Conservation (phyloP, 176 grass and related monocot genomes). For the Pontederia crassipes region DNA sequence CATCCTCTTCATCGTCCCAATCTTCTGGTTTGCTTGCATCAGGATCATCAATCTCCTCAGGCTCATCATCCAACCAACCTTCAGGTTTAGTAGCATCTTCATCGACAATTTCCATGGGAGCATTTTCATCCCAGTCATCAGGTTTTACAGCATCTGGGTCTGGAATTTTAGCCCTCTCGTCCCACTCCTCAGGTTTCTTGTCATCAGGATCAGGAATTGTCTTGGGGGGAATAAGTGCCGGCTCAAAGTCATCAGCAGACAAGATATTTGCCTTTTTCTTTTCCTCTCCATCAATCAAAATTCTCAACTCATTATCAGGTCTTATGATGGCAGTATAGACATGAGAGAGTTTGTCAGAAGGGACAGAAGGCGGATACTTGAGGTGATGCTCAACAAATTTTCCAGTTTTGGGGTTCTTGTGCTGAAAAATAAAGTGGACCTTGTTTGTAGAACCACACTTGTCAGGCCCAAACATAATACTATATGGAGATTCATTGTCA, state of each 20-base stretch:
- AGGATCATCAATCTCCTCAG: slow-evolving; percentile 88
- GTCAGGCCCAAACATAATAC: slow-evolving; percentile 99
- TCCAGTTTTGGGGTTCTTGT: slow-evolving; percentile 90
- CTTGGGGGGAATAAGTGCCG: slow-evolving; percentile 68
- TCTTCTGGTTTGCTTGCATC: slow-evolving; percentile 84
- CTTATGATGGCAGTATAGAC: slow-evolving; percentile 89
- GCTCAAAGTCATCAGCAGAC: slow-evolving; percentile 81
- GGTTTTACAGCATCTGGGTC: slow-evolving; percentile 73
- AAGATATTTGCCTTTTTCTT: slow-evolving; percentile 79
- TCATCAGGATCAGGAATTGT: slow-evolving; percentile 95
- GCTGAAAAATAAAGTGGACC: slow-evolving; percentile 92
- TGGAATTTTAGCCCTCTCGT: slow-evolving; percentile 82
- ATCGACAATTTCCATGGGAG: slow-evolving; percentile 82
- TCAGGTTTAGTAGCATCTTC: slow-evolving; percentile 80
- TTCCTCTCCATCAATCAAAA: slow-evolving; percentile 84
- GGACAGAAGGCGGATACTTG: slow-evolving; percentile 82
- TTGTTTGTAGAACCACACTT: slow-evolving; percentile 97
- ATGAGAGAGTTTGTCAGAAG: slow-evolving; percentile 83
- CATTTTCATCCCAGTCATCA: slow-evolving; percentile 96
- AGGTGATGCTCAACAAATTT: slow-evolving; percentile 93
- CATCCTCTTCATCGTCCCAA: slow-evolving; percentile 99
- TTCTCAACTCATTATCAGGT: slow-evolving; percentile 77
- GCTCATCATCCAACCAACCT: slow-evolving; percentile 94
- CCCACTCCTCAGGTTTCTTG: slow-evolving; percentile 99
- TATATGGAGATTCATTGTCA: slow-evolving; percentile 88